Evolutionary conservation across 805 yeast genomes (phyloP).

Genomic region (Geotrichum ghanense): DNA sequence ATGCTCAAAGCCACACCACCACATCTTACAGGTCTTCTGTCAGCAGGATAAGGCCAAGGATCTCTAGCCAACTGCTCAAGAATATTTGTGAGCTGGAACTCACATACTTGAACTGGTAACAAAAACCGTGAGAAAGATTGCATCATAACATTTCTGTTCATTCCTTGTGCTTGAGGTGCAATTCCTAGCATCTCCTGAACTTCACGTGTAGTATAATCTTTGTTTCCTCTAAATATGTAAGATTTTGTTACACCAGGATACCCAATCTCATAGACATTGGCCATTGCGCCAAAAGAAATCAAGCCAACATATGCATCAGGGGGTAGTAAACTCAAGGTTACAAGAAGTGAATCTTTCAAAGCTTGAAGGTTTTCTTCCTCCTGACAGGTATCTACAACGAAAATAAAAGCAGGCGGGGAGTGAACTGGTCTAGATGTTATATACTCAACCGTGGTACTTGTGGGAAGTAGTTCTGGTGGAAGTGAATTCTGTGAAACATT

Average conservation of each 20-base stretch:
- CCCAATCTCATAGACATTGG: constrained; percentile 77
- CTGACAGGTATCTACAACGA: constrained; percentile 82
- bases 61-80: constrained; percentile 61
- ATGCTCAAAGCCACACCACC: constrained; percentile 84
- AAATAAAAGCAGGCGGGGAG: constrained; percentile 76
- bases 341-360: constrained; percentile 66
- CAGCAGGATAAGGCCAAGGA: constrained; percentile 72
- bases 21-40: constrained; percentile 69
- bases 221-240: constrained; percentile 79
- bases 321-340: constrained; percentile 70
- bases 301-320: constrained; percentile 83
- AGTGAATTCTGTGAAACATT: constrained; percentile 63
- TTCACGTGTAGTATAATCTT: constrained; percentile 54
- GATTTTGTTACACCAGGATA: constrained; percentile 58
- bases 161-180: too few species aligned
- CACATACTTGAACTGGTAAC: constrained; percentile 58
- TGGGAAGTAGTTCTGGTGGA: constrained; percentile 67
- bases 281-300: constrained; percentile 82
- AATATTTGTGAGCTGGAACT: constrained; percentile 60
- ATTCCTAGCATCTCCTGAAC: constrained; percentile 53
- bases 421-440: constrained; percentile 69
- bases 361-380: constrained; percentile 80
- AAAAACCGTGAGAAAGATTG: constrained; percentile 38
- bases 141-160: background rate
- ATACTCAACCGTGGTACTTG: constrained; percentile 74